Conservation (phyloP, 768 basidiomycete genomes). For the Coprinopsis sp. region DNA sequence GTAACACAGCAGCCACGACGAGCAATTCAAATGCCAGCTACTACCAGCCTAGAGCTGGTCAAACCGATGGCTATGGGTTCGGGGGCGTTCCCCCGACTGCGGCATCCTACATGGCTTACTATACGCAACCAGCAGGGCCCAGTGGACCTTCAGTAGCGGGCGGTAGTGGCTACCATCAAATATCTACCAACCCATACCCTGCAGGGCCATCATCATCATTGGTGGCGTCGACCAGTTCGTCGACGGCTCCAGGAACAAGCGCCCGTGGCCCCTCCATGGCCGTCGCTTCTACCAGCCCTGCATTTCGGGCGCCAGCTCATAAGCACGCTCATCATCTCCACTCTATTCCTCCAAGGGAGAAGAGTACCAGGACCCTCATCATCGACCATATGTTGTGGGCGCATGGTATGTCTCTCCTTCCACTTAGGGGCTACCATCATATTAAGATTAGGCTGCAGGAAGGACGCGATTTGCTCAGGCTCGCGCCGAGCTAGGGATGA, state of each 20-base stretch:
- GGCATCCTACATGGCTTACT: neutral
- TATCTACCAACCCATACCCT: neutral
- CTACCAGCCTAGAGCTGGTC: neutral
- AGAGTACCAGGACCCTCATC: constrained; percentile 84
- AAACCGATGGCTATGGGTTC: neutral
- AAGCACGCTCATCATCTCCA: constrained; percentile 87
- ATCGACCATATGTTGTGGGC: constrained; percentile 87
- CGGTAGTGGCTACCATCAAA: neutral
- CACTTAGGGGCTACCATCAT: neutral
- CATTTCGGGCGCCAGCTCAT: constrained; percentile 73
- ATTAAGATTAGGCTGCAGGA: constrained; percentile 1
- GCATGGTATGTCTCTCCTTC: constrained; percentile 39
- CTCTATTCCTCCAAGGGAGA: constrained; percentile 81
- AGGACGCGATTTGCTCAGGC: constrained; percentile 67
- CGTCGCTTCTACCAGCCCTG: constrained; percentile 7
- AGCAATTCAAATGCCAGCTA: neutral
- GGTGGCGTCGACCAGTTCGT: neutral
- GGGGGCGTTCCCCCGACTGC: neutral
- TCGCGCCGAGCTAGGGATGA: constrained; percentile 82
- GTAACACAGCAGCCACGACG: neutral
- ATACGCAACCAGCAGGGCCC: no score
- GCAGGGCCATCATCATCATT: neutral
- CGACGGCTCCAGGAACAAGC: neutral
- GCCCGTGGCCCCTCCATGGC: neutral
- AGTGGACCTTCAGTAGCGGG: no score